A percentile compares a stretch with the other conserved stretches of the same genome.
Conservation (phyloP, 2,329 filamentous ascomycete species). For the Parastagonospora nodorum region DNA sequence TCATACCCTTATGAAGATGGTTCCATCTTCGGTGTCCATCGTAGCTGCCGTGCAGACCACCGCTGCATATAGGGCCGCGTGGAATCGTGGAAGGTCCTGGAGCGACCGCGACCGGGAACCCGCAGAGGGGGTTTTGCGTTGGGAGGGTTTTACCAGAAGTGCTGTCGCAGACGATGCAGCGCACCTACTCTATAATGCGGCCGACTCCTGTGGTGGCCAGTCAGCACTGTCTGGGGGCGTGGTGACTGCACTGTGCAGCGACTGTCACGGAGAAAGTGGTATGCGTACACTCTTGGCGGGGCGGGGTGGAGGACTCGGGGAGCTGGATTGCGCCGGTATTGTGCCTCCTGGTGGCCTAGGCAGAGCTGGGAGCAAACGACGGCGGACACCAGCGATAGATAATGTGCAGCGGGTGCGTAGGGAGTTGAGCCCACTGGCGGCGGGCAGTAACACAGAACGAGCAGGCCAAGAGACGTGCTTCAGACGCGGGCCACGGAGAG, state of each 20-base stretch:
- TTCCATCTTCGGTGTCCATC: slow-evolving; percentile 90
- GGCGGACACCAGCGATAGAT: slow-evolving; percentile 29
- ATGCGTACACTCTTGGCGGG: slow-evolving; percentile 23
- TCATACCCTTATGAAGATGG: slow-evolving; percentile 83
- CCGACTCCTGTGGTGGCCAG: slow-evolving; percentile 22
- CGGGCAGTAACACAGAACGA: slow-evolving; percentile 20
- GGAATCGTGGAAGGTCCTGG: slow-evolving; percentile 6
- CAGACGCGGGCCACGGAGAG: slow-evolving; percentile 32
- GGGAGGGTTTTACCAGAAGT: not conserved
- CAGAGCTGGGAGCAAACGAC: slow-evolving; percentile 28
- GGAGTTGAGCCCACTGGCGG: slow-evolving; percentile 35
- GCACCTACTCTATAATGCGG: slow-evolving; percentile 28
- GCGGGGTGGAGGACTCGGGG: slow-evolving; percentile 13
- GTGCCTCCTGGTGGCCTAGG: slow-evolving; percentile 31
- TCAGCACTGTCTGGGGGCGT: slow-evolving; percentile 22
- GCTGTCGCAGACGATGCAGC: slow-evolving; percentile 1
- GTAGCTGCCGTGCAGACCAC: slow-evolving; percentile 30
- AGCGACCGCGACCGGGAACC: slow-evolving; percentile 14
- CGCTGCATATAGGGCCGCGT: slow-evolving; percentile 41
- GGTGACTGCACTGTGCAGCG: slow-evolving; percentile 1
- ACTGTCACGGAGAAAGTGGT: slow-evolving; percentile 6
- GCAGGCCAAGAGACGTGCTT: slow-evolving; percentile 32
- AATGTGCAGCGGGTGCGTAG: slow-evolving; percentile 42
- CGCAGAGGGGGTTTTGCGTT: slow-evolving; percentile 13
- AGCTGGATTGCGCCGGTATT: slow-evolving; percentile 22